Conservation (phyloP, 805 yeast genomes). For the Brettanomyces nanus region DNA sequence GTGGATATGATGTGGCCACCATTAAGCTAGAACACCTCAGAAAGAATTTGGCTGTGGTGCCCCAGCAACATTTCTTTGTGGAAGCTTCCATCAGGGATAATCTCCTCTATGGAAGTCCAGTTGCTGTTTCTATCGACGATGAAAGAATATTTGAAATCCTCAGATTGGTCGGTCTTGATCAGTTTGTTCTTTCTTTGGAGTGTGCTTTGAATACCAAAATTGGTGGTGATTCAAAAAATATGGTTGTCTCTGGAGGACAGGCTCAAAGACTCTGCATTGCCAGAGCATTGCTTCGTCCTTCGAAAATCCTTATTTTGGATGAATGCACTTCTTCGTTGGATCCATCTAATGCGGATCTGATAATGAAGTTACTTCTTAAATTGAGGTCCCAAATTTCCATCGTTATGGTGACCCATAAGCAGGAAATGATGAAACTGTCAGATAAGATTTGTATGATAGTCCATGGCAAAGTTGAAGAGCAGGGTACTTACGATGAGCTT, state of each 20-base stretch:
- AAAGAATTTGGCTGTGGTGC: slow-evolving; percentile 53
- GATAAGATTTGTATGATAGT: slow-evolving; percentile 41
- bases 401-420: slow-evolving; percentile 67
- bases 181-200: slow-evolving; percentile 47
- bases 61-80: slow-evolving; percentile 66
- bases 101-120: slow-evolving; percentile 48
- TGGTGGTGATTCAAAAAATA: slow-evolving; percentile 33
- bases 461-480: slow-evolving; percentile 40
- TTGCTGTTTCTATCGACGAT: slow-evolving; percentile 9
- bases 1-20: slow-evolving; percentile 39
- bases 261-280: slow-evolving; percentile 80
- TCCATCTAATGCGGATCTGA: slow-evolving; percentile 41
- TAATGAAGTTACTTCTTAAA: slow-evolving; percentile 40
- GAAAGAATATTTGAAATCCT: slow-evolving; percentile 32
- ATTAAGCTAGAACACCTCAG: slow-evolving; percentile 45
- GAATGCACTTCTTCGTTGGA: slow-evolving; percentile 91
- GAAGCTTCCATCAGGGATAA: slow-evolving; percentile 71
- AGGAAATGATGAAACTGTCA: slow-evolving; percentile 54
- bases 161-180: slow-evolving; percentile 40
- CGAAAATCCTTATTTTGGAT: slow-evolving; percentile 65
- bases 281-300: slow-evolving; percentile 64
- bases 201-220: slow-evolving; percentile 53
- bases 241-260: slow-evolving; percentile 81
- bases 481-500: slow-evolving; percentile 27
- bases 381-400: slow-evolving; percentile 31